phyloP scores from a whole-genome alignment of 805 yeast genomes.

The Torulaspora franciscae region DNA sequence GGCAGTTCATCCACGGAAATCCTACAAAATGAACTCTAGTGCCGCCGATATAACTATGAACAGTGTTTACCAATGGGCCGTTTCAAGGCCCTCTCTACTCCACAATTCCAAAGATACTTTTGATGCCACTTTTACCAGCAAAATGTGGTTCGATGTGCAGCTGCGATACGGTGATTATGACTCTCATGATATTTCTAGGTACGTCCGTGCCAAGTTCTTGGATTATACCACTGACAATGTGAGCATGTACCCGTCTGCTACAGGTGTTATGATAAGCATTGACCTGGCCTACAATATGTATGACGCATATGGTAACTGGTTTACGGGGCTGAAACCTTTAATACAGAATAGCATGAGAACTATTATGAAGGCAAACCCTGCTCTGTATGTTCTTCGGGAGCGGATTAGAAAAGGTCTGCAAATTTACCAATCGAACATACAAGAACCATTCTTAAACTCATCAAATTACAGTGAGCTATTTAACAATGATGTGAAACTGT shows the following conservation, averaged over 20 bases:
- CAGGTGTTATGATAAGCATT: conserved; percentile 85
- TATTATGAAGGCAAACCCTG: conserved; percentile 92
- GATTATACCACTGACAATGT: conserved; percentile 88
- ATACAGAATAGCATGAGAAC: conserved; percentile 89
- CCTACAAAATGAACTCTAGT: conserved; percentile 94
- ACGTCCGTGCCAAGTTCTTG: conserved; percentile 84
- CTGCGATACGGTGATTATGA: conserved; percentile 95
- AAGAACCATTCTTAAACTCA: conserved; percentile 84
- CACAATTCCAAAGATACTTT: conserved; percentile 63
- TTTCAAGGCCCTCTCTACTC: conserved; percentile 73
- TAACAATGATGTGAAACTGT: conserved; percentile 74
- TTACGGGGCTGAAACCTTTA: conserved; percentile 86
- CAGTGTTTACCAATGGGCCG: conserved; percentile 76
- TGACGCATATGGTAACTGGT: conserved; percentile 97
- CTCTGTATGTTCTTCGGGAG: conserved; percentile 84
- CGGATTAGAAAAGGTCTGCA: conserved; percentile 92
- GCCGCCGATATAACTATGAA: conserved; percentile 82
- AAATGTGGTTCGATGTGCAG: conserved; percentile 94
- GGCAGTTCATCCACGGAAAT: conserved; percentile 93
- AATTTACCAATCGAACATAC: conserved; percentile 88
- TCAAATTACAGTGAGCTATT: conserved; percentile 87
- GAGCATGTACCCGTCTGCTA: conserved; percentile 84
- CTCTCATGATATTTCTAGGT: conserved; percentile 92
- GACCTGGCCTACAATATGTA: conserved; percentile 95
- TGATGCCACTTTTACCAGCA: conserved; percentile 54